Evolutionary conservation across 306 rosid genomes (phyloP).

Genomic region (Dicorynia guianensis): DNA sequence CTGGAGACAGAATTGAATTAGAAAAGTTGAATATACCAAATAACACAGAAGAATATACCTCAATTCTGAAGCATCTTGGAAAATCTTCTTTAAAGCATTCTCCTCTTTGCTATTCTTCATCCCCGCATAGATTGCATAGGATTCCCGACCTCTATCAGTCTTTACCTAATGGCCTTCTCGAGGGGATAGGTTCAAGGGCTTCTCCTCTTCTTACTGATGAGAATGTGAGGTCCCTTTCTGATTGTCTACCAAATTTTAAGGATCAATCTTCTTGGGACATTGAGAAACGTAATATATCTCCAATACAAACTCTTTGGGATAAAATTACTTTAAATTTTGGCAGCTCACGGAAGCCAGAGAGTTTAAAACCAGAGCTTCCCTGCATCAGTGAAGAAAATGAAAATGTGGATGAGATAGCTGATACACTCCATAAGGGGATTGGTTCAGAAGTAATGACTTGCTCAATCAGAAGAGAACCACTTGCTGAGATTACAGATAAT

Average conservation of each 20-base stretch:
- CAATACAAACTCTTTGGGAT: conserved; percentile 81
- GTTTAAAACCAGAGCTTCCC: conserved; percentile 81
- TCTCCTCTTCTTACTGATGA: conserved; percentile 47
- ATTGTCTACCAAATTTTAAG: conserved; percentile 52
- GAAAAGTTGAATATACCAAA: conserved; percentile 55
- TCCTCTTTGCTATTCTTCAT: conserved; percentile 62
- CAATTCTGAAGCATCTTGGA: conserved; percentile 63
- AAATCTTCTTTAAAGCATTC: conserved; percentile 65
- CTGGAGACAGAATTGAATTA: conserved; percentile 53
- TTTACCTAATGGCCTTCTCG: conserved; percentile 78
- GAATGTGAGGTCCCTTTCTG: conserved; percentile 62
- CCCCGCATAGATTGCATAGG: conserved; percentile 48
- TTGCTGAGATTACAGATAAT: conserved; percentile 58
- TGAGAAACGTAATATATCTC: conserved; percentile 57
- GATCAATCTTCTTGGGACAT: conserved; percentile 49
- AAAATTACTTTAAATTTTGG: conserved; percentile 56
- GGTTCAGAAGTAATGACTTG: conserved; percentile 41
- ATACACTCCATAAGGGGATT: conserved; percentile 49
- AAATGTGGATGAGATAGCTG: conserved; percentile 67
- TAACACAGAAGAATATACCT: conserved; percentile 53
- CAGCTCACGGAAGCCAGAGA: conserved; percentile 74
- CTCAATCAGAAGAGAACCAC: conserved; percentile 63
- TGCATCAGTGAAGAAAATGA: conserved; percentile 90
- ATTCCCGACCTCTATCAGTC: conserved; percentile 48
- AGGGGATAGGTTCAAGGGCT: conserved; percentile 55